phyloP scores from a whole-genome alignment of 495 filamentous ascomycete species.

The Usnea hakonensis region DNA sequence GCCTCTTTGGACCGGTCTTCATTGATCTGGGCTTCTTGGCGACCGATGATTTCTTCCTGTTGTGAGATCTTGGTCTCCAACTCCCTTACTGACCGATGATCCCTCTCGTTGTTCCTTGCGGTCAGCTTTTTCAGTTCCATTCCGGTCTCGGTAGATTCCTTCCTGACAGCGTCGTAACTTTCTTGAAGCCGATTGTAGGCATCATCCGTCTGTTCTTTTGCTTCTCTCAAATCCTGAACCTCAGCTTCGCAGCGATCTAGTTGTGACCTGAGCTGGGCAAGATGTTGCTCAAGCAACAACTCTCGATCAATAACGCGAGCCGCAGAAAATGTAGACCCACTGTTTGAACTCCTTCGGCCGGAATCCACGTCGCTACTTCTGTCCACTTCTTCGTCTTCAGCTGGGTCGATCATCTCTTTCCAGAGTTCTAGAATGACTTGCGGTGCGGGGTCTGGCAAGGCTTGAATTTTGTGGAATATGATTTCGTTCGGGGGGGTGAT shows the following conservation, averaged over 20 bases:
- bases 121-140: slow-evolving; percentile 40
- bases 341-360: not conserved
- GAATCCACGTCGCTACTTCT: slow-evolving; percentile 3
- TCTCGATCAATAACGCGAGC: slow-evolving; percentile 40
- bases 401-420: slow-evolving; percentile 7
- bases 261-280: slow-evolving; percentile 44
- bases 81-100: slow-evolving; percentile 28
- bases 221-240: slow-evolving; percentile 45
- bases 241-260: slow-evolving; percentile 45
- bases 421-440: slow-evolving; percentile 8
- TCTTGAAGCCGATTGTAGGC: slow-evolving; percentile 51
- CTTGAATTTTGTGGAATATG: slow-evolving; percentile 48
- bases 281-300: slow-evolving; percentile 46
- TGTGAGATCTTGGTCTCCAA: slow-evolving; percentile 41
- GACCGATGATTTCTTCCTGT: slow-evolving; percentile 50
- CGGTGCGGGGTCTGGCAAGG: slow-evolving; percentile 25
- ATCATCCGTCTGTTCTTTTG: slow-evolving; percentile 35
- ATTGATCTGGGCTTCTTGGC: slow-evolving; percentile 49
- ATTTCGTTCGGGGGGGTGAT: slow-evolving; percentile 48
- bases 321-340: slow-evolving; percentile 14
- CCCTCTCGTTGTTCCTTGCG: slow-evolving; percentile 24
- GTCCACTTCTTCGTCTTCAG: slow-evolving; percentile 7
- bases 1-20: slow-evolving; percentile 32
- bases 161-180: slow-evolving; percentile 40
- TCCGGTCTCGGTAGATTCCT: slow-evolving; percentile 39